A percentile compares a stretch with the other conserved stretches of the same genome.
Evolutionary conservation across 495 filamentous ascomycete genomes (phyloP).

Genomic region (Emericellopsis terricola): DNA sequence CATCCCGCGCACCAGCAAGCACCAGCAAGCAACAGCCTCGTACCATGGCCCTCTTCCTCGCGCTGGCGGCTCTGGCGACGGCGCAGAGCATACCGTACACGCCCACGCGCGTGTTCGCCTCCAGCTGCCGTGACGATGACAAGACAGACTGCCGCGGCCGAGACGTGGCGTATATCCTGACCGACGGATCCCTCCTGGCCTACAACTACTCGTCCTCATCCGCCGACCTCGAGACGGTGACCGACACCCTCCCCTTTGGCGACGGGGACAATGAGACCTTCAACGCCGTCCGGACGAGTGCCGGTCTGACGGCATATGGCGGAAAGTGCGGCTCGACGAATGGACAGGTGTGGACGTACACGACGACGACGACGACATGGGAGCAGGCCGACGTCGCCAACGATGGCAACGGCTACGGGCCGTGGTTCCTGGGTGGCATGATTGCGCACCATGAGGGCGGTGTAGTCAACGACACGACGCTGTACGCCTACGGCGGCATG

Average conservation of each 20-base stretch:
- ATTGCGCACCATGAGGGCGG: too few species aligned
- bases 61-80: too few species aligned
- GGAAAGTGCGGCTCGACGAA: constrained; percentile 41
- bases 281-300: constrained; percentile 41
- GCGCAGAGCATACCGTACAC: constrained; percentile 41
- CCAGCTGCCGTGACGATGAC: constrained; percentile 18
- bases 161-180: constrained; percentile 40
- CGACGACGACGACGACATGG: too few species aligned
- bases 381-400: constrained; percentile 5
- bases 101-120: constrained; percentile 46
- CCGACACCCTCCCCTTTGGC: constrained; percentile 49
- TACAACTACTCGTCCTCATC: constrained; percentile 29
- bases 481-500: constrained; percentile 81
- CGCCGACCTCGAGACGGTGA: constrained; percentile 35
- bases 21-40: too few species aligned
- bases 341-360: constrained; percentile 20
- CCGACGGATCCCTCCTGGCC: constrained; percentile 35
- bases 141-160: constrained; percentile 6
- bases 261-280: constrained; percentile 28
- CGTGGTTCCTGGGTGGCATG: too few species aligned
- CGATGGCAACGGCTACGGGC: constrained; percentile 6
- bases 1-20: too few species aligned
- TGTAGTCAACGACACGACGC: constrained; percentile 19
- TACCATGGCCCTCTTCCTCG: too few species aligned
- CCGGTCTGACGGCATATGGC: constrained; percentile 45